Conservation (phyloP, 2,329 filamentous ascomycete genomes). For the Paecilomyces niveus region DNA sequence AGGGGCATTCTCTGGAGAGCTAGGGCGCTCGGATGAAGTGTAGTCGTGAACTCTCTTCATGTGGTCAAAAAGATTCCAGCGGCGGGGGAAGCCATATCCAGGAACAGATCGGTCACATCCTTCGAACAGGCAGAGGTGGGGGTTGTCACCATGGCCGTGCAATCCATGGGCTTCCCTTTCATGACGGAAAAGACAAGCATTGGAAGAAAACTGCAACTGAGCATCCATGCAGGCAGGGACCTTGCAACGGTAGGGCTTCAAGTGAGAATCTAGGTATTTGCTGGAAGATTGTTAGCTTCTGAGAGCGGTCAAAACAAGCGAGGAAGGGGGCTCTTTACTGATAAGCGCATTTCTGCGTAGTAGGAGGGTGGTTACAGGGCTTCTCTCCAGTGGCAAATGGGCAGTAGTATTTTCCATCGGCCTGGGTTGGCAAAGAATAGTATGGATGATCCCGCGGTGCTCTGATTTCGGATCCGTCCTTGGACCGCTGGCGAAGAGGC, state of each 20-base stretch:
- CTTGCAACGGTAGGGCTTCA: slow-evolving; percentile 96
- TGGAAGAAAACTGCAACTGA: slow-evolving; percentile 89
- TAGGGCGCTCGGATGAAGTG: slow-evolving; percentile 35
- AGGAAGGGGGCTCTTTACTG: slow-evolving; percentile 60
- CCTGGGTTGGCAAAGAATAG: slow-evolving; percentile 35
- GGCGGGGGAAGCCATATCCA: slow-evolving; percentile 85
- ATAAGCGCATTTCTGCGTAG: slow-evolving; percentile 98
- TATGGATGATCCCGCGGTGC: slow-evolving; percentile 37
- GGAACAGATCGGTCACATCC: slow-evolving; percentile 77
- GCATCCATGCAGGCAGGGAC: slow-evolving; percentile 72
- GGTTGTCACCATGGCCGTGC: slow-evolving; percentile 89
- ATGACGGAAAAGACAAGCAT: slow-evolving; percentile 86
- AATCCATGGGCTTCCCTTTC: slow-evolving; percentile 94
- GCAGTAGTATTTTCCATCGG: slow-evolving; percentile 86
- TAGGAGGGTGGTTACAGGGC: slow-evolving; percentile 81
- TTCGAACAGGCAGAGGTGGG: slow-evolving; percentile 79
- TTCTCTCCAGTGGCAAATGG: slow-evolving; percentile 64
- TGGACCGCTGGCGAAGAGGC: slow-evolving; percentile 25
- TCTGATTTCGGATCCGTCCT: slow-evolving; percentile 30
- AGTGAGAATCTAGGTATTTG: slow-evolving; percentile 94
- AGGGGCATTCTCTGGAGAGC: slow-evolving; percentile 34
- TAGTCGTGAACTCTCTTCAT: slow-evolving; percentile 87
- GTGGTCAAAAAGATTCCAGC: slow-evolving; percentile 95
- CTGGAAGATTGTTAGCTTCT: slow-evolving; percentile 41
- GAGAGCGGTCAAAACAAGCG: slow-evolving; percentile 11